These are phyloP conservation scores for Cyclotella kingstonii DNA, from an alignment of 108 stramenopile genomes.

Conservation along the genomic window DNA sequence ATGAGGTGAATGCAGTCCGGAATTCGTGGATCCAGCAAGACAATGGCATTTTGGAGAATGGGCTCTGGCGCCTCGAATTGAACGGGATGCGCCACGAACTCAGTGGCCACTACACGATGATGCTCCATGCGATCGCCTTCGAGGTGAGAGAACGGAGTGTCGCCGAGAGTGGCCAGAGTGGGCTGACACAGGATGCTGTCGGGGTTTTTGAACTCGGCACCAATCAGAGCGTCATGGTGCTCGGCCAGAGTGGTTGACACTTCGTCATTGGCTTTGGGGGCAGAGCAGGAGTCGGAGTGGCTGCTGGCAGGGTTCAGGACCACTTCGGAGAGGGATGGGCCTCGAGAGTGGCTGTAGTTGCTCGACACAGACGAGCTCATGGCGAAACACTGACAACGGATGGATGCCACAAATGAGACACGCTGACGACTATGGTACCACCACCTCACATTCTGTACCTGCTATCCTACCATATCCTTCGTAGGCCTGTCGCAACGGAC, in stretches of 20 bases:
- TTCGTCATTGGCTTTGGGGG: neutral
- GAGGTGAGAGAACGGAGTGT: slow-evolving; percentile 38
- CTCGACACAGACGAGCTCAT: too few species aligned
- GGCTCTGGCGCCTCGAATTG: slow-evolving; percentile 23
- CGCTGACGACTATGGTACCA: too few species aligned
- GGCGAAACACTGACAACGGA: too few species aligned
- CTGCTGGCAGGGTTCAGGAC: slow-evolving; percentile 13
- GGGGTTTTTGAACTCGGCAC: slow-evolving; percentile 46
- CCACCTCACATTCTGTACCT: too few species aligned
- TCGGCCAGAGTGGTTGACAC: slow-evolving; percentile 17
- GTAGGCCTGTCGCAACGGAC: too few species aligned
- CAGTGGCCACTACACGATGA: slow-evolving; percentile 54
- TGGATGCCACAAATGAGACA: too few species aligned
- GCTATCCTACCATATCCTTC: too few species aligned
- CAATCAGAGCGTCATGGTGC: slow-evolving; percentile 50
- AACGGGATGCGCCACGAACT: slow-evolving; percentile 48
- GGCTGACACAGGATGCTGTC: slow-evolving; percentile 35
- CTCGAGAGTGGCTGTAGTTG: neutral
- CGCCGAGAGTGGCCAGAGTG: slow-evolving; percentile 47
- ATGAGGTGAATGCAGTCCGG: slow-evolving; percentile 51
- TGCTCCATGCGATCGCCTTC: slow-evolving; percentile 43
- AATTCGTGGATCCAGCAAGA: slow-evolving; percentile 50
- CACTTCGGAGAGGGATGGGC: slow-evolving; percentile 25
- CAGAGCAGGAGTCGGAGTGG: neutral
- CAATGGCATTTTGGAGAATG: slow-evolving; percentile 51